Base-by-base conservation (phyloP, 2,329 filamentous ascomycete genomes). In the Penicillium sp. region DNA sequence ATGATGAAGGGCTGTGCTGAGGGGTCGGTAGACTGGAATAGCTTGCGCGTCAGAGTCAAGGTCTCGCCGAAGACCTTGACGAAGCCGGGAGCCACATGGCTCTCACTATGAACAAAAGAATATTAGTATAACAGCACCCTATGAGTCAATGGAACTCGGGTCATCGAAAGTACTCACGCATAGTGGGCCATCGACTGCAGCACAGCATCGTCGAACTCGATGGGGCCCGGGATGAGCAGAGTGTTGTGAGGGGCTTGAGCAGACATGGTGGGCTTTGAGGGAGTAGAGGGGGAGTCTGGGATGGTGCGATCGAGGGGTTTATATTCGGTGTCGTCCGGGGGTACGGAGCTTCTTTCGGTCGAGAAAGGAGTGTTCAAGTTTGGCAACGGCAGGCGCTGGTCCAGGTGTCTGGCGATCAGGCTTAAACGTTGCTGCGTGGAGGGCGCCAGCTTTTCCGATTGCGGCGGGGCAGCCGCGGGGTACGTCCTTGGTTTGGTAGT, bases 191-290 rank as follows among this genome's bases (percentile, higher is more conserved):
- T 97, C 60, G 92, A 91, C 77, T 93, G 86, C 52, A 97, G 86
- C 60, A 98, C 93, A 48, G 88, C 92, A 93, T 98, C 93, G 75
- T 97, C 93, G 73, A 97, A 97, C 81, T 98, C 93, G 76, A 98
- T 96, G 71, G 95, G 95, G 63, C 95, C 95, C 50, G 95, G 95
- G 72, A 99, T 98, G 79, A 99, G 87, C 78, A 99, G 83, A 55
- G 93, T 88, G 53, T 85, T 81, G 72, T 89, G 86, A 55, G 82
- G 75, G 53, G 83, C 69, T 77, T 88, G 85, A 54, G 69, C 72
- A 42, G 84, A 86, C 83, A 86, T 86, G 53, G 70, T 82, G 68
- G 67, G 64, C 50, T 67, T 59, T 51, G 66, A 62, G 58, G 64
- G 51, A 52, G 61, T 53, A 52, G 59, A 52, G 46, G 64, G 62